Evolutionary conservation across 1,284 basidiomycete genomes (phyloP).

Genomic region (Cryptococcus depauperatus): DNA sequence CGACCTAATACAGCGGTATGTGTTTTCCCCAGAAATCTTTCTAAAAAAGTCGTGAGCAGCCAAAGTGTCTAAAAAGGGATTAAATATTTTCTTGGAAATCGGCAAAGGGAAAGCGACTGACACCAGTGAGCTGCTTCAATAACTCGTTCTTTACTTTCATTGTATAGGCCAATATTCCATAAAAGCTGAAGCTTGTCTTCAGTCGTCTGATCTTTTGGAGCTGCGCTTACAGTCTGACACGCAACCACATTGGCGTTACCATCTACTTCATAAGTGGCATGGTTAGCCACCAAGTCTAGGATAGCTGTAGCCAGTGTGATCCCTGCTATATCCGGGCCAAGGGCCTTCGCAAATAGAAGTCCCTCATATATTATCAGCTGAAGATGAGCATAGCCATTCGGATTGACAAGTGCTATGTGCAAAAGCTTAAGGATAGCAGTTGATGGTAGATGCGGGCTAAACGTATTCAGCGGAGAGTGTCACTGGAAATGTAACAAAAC

Average conservation of each 20-base stretch:
- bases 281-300: neutral
- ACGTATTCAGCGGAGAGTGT: neutral
- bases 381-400: neutral
- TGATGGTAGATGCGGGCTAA: neutral
- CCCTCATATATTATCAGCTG: constrained; percentile 2
- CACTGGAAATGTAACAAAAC: neutral
- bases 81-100: neutral
- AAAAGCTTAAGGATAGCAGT: neutral
- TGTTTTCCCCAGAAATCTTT: neutral
- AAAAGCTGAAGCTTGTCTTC: neutral
- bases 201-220: neutral
- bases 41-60: constrained; percentile 1
- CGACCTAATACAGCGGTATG: neutral
- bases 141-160: neutral
- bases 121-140: constrained; percentile 1
- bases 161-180: neutral
- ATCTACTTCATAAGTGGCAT: neutral
- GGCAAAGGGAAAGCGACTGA: neutral
- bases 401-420: neutral
- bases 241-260: neutral
- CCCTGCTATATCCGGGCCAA: neutral
- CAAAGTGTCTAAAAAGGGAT: neutral
- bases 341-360: neutral
- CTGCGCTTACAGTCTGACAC: neutral
- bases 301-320: neutral